A percentile compares a stretch with the other conserved stretches of the same genome.
phyloP scores from a whole-genome alignment of 202 grass and related monocot genomes.

The Zoysia matrella region DNA sequence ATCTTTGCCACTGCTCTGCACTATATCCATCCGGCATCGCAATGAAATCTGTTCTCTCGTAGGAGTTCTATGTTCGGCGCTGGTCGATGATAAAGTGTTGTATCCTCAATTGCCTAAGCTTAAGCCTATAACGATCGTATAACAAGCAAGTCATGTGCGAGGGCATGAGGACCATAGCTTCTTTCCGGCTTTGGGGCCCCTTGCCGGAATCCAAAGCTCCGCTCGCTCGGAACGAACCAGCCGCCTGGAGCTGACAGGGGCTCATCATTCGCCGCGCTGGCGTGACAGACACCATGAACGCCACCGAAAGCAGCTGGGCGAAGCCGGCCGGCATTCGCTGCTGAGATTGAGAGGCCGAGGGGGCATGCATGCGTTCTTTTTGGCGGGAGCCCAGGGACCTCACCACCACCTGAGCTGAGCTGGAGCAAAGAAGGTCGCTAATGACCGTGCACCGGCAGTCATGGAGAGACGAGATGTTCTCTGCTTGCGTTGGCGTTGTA shows the following conservation, averaged over 20 bases:
- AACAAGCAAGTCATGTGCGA: constrained; percentile 14
- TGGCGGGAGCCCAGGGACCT: neutral
- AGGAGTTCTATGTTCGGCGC: too few relatives aligned
- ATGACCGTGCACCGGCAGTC: neutral
- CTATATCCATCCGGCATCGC: too few relatives aligned
- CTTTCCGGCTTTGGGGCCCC: constrained; percentile 12
- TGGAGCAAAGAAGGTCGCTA: neutral
- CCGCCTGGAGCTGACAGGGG: neutral
- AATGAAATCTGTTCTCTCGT: too few relatives aligned
- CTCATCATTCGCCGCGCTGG: constrained; percentile 41
- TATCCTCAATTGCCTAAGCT: too few relatives aligned
- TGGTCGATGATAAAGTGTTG: too few relatives aligned
- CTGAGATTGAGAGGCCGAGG: neutral
- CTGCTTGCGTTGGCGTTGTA: neutral
- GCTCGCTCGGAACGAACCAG: neutral
- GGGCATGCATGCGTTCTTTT: neutral
- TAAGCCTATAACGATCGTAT: neutral
- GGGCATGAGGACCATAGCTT: neutral
- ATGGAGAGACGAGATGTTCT: neutral
- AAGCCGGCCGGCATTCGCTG: neutral
- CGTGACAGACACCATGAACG: neutral
- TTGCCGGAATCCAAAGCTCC: constrained; percentile 52
- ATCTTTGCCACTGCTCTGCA: too few relatives aligned
- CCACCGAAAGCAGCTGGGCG: too few relatives aligned
- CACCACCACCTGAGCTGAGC: too few relatives aligned